Base-by-base conservation (phyloP, 306 rosid species). In the Cucurbita ficifolia region DNA sequence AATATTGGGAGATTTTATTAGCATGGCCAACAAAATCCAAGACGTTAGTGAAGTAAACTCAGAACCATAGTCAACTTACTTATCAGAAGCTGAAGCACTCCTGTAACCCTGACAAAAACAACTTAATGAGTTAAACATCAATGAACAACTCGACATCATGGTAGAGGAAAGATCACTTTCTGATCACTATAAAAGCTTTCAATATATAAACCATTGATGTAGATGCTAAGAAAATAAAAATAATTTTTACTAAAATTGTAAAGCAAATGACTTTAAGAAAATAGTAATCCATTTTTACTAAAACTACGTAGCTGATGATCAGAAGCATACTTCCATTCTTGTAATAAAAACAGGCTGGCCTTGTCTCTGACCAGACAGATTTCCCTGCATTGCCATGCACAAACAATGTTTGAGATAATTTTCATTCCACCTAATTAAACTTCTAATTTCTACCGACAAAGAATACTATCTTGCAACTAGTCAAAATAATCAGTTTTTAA, bases 281-380 rank as follows among this genome's bases (percentile, higher is more conserved):
- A 22, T 9, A 43, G 12, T 17, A 8, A 4, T 16, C 46, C 7
- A 35, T 11, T 18, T 70, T 70, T 7, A 50, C 29, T 49, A 70
- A 36, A 50, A 48, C 7, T 5, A 14, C 33, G 7, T 22, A 42
- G 39, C 43, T 42, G 60, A 61, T 42, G 76, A 70, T 60, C 29
- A 72, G 75, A 81, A 81, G 77, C 92, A 73, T 86, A 94, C 99
- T 75, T 94, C 99, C 61, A 94, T 86, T 85, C 86, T 91, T 73
- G 97, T 91, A 80, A 94, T 91, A 79, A 94, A 89, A 54, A 88
- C 92, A 36, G 99, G 97, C 49, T 89, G 96, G 63, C 99, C 97
- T 88, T 91, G 92, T 82, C 99, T 89, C 87, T 86, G 99, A 22
- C 99, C 99, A 55, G 90, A 88, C 86, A 94, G 84, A 84, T 86